These are phyloP conservation scores for Tephrocybe sp. DNA, from an alignment of 768 basidiomycete genomes.

Conservation along the genomic window DNA sequence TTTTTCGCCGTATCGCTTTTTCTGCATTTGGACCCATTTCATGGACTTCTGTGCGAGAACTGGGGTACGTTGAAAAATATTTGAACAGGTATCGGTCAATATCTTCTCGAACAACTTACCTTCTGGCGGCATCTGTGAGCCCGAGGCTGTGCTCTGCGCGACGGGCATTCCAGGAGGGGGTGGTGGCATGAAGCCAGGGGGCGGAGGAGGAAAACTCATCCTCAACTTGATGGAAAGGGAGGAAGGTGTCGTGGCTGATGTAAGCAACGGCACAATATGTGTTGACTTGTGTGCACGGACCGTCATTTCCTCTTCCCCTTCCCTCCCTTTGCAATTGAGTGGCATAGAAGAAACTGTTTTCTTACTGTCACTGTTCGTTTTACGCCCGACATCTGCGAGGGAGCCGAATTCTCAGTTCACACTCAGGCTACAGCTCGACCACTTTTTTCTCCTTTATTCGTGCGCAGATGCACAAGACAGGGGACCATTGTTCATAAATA, in stretches of 20 bases:
- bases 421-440: too few relatives aligned
- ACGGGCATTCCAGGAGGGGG: slow-evolving; percentile 56
- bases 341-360: too few relatives aligned
- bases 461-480: too few relatives aligned
- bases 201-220: slow-evolving; percentile 62
- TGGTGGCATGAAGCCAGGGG: slow-evolving; percentile 50
- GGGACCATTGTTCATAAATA: too few relatives aligned
- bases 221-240: slow-evolving; percentile 29
- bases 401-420: too few relatives aligned
- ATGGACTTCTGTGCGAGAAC: slow-evolving; percentile 88
- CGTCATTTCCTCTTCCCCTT: slow-evolving; percentile 15
- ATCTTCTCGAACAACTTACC: slow-evolving; percentile 29
- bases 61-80: slow-evolving; percentile 19
- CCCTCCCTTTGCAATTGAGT: too few relatives aligned
- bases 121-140: slow-evolving; percentile 48
- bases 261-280: slow-evolving; percentile 29
- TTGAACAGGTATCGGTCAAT: slow-evolving; percentile 17
- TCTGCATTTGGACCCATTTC: slow-evolving; percentile 96
- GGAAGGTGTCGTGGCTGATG: slow-evolving; percentile 41
- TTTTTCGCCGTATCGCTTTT: slow-evolving; percentile 89
- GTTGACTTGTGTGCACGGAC: slow-evolving; percentile 39
- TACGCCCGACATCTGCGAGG: too few relatives aligned
- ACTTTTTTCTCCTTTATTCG: too few relatives aligned
- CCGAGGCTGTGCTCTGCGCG: slow-evolving; percentile 33
- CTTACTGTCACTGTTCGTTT: too few relatives aligned